A percentile compares a stretch with the other conserved stretches of the same genome.
These are phyloP conservation scores for Monosporascus sp. DNA, from an alignment of 2,329 filamentous ascomycete genomes.

Conservation along the genomic window DNA sequence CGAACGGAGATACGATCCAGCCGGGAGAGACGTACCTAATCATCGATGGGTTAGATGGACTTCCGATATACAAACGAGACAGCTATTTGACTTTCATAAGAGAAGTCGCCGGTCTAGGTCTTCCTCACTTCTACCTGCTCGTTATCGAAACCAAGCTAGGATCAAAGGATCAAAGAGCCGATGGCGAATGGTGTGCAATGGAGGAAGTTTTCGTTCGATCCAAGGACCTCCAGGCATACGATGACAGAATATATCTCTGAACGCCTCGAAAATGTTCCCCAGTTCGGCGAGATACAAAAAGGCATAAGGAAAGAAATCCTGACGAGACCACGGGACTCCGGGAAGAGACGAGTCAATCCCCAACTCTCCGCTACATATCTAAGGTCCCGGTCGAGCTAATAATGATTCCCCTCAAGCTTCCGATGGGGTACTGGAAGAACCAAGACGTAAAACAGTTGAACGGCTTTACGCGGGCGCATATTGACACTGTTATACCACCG, in stretches of 20 bases:
- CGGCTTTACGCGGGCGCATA: too few species aligned
- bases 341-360: background rate
- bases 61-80: constrained; percentile 1
- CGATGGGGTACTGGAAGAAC: too few species aligned
- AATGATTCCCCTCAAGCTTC: background rate
- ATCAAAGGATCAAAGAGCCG: background rate
- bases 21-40: constrained; percentile 11
- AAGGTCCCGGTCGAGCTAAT: background rate
- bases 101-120: background rate
- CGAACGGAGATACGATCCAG: background rate
- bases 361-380: background rate
- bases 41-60: constrained; percentile 7
- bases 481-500: too few species aligned
- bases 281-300: background rate
- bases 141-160: background rate
- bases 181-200: background rate
- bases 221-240: background rate
- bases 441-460: too few species aligned
- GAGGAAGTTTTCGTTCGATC: background rate
- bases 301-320: background rate
- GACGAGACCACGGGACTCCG: background rate
- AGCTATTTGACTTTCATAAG: too few species aligned
- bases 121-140: constrained; percentile 8
- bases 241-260: background rate
- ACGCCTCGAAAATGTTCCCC: background rate